Evolutionary conservation across 2,329 filamentous ascomycete species (phyloP), one percentile per base, ranked within the genome.

Genomic region (Aspergillus sp.): DNA sequence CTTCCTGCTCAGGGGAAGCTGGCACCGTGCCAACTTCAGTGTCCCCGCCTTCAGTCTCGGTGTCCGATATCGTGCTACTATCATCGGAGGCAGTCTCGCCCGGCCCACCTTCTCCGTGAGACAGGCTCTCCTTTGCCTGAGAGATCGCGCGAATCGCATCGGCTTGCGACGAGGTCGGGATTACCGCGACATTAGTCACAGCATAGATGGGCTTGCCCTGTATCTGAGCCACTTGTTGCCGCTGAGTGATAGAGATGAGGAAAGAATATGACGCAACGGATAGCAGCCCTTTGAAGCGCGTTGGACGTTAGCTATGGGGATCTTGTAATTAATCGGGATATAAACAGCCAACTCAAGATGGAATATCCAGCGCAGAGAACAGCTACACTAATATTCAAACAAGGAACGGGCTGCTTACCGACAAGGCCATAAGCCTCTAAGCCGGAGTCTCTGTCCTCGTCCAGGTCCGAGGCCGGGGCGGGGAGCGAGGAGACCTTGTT

Each of bases 141-240:
- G 79, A 76, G 60, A 98, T 89, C 8, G 91, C 89, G 27, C 84
- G 83, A 62, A 86, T 83, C 4, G 94, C 93, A 47, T 96, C 91
- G 42, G 77, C 74, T 69, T 89, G 88, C 5, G 90, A 94, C 2
- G 88, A 86, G 56, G 95, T 87, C 0, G 95, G 95, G 5, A 96
- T 96, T n/a, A 98, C 81, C 6, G 92, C 89, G 32, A 98, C 90
- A 68, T 96, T 91, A 47, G 90, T 95, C 61, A 97, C 86, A 41
- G 92, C 88, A 75, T 96, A 99, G 58, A 98, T 82, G 0, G 93
- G 89, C 58, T 86, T 88, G 5, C 91, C 92, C 65, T 88, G 87
- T 53, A 98, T 87, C 65, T 93, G 89, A 3, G 95, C 95, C 53
- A 98, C 92, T 74, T 96, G 91, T 70, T 96, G 86, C 50, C 94